phyloP scores from a whole-genome alignment of 2,329 filamentous ascomycete genomes.

The Plenodomus tracheiphilus region DNA sequence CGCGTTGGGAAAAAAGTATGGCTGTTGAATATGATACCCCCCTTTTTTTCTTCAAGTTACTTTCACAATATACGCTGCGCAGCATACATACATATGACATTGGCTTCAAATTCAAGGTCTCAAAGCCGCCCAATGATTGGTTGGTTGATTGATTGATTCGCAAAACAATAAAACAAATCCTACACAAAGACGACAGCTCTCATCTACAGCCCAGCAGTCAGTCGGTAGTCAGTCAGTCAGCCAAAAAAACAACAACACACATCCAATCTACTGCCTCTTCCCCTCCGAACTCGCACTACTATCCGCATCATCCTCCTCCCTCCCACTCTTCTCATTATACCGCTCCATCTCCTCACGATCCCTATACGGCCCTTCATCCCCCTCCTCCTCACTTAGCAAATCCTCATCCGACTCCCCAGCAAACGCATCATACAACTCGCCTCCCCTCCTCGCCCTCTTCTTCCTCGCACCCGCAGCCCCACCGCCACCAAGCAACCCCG shows the following conservation, averaged over 20 bases:
- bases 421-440: slow-evolving; percentile 97
- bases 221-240: no score
- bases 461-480: slow-evolving; percentile 38
- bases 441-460: slow-evolving; percentile 66
- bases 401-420: slow-evolving; percentile 87
- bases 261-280: slow-evolving; percentile 27
- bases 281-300: slow-evolving; percentile 30
- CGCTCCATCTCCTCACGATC: slow-evolving; percentile 27
- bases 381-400: slow-evolving; percentile 52
- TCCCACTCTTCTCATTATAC: slow-evolving; percentile 39
- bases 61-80: neutral
- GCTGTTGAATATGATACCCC: slow-evolving; percentile 20
- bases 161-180: no score
- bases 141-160: no score
- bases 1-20: neutral
- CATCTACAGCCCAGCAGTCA: no score
- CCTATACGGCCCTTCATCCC: slow-evolving; percentile 42
- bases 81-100: neutral
- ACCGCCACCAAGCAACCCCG: slow-evolving; percentile 49
- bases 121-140: slow-evolving; percentile 24
- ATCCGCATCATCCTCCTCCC: slow-evolving; percentile 28
- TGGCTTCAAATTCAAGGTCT: neutral
- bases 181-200: no score
- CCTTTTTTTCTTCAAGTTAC: neutral
- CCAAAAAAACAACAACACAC: no score